Percentiles rank a stretch among this genome's conserved stretches.
phyloP scores from a whole-genome alignment of 1,139 yeast species.

The Scheffersomyces quercinus region DNA sequence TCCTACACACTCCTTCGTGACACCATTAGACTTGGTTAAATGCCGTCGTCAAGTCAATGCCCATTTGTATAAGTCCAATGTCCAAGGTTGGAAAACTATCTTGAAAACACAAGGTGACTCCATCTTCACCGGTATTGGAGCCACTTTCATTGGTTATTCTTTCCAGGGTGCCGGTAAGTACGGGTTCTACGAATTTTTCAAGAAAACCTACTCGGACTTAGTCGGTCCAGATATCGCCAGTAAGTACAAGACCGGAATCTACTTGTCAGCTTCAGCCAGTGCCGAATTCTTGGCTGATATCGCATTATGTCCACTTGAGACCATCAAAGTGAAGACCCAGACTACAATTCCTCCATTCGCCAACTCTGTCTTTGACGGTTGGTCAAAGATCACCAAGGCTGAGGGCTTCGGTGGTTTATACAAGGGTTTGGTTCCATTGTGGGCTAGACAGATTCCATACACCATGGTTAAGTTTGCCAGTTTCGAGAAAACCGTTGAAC shows the following conservation, averaged over 20 bases:
- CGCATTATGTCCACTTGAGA: constrained; percentile 88
- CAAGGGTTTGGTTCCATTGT: constrained; percentile 85
- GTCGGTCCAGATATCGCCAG: constrained; percentile 66
- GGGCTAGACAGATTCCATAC: constrained; percentile 95
- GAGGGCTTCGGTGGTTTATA: constrained; percentile 77
- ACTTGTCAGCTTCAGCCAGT: constrained; percentile 81
- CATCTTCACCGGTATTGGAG: constrained; percentile 83
- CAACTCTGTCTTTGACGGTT: constrained; percentile 61
- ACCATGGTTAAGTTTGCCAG: constrained; percentile 96
- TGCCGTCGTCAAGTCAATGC: constrained; percentile 89
- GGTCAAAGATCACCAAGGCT: constrained; percentile 59
- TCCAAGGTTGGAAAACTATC: constrained; percentile 78
- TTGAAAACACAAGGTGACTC: constrained; percentile 75
- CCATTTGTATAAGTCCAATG: constrained; percentile 65
- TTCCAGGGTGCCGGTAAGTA: constrained; percentile 96
- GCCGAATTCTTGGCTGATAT: constrained; percentile 93
- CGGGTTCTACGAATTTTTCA: constrained; percentile 90
- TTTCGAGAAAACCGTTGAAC: constrained; percentile 84
- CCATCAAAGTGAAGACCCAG: constrained; percentile 90
- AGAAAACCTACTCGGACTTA: constrained; percentile 67
- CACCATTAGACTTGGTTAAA: constrained; percentile 91
- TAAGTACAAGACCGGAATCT: constrained; percentile 71
- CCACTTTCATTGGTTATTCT: constrained; percentile 88
- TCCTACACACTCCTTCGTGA: constrained; percentile 89
- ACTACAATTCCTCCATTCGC: constrained; percentile 87